Base-by-base conservation (phyloP, 805 yeast species). In the Pichia sporocuriosa region DNA sequence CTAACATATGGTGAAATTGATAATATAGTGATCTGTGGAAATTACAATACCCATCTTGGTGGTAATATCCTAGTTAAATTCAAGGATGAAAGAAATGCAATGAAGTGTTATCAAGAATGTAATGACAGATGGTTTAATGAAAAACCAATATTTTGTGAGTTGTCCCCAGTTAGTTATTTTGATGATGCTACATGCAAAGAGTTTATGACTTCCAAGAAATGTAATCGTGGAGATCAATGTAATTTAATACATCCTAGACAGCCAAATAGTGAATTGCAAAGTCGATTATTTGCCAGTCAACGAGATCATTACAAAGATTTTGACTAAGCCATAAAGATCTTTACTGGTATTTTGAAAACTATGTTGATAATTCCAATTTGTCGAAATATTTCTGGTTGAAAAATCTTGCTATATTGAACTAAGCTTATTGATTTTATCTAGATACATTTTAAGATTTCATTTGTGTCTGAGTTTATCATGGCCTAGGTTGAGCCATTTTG, bases 51-150 rank as follows among this genome's bases (percentile, higher is more conserved):
- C 49, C 96, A 89, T 58, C 62, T 90, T 44, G 78, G 77, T 47
- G 97, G 97, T 1, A 88, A 87, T 56, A 95, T 89, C 0, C 85
- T 85, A 56, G 75, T 84, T 16, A 70, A 74, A 45, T 89, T 78
- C 58, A 57, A 64, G 25, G 61, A 68, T 21, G 72, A 71, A 17
- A 69, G 68, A 4, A 75, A 72, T 23, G 95, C 96, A 0, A 65
- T 64, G 27, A 61, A 59, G 37, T 89, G 88, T 3, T 69, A 74
- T 27, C 70, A 73, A 35, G 67, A 65, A 41, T 74, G 88, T 54
- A 86, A 85, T 55, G 72, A 78, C 25, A 72, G 93, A 43, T 89
- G 97, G 97, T 89, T 77, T 57, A 76, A 77, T 42, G 77, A 75
- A 8, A 63, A 79, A 42, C 97, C 97, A 0, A 77, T 89, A 0